Base-by-base conservation (phyloP, 208 protist species). In the Crithidia brevicula region DNA sequence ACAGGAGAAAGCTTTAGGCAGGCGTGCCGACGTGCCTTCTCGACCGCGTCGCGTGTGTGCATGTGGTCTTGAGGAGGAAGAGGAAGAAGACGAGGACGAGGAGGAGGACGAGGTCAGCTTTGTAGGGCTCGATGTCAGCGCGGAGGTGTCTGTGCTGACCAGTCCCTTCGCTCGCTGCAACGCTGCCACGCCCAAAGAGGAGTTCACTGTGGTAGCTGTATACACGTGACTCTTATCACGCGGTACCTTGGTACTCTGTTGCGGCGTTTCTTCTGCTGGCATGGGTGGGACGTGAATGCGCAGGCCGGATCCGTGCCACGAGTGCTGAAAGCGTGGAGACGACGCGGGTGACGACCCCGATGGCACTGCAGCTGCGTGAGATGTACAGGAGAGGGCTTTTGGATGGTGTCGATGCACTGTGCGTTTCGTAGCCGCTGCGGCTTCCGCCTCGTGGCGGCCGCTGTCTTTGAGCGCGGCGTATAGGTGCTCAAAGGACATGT, bases 141-240 rank as follows among this genome's bases (percentile, higher is more conserved):
- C 70, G 6, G 70, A 76, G 46, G 62, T 70, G 34, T 76, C 70
- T 7, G 63, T 70, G 49, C 70, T 76, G 31, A 38, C 57, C 16
- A 52, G 25, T 36, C 43, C 18, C 43, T 7, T 16, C 36, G 36
- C 36, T 40, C 30, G 30, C n/a, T 1, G 4, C n/a, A 42, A 7
- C n/a, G 13, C 34, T 58, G 47, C 20, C n/a, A n/a, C n/a, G n/a
- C n/a, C n/a, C n/a, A n/a, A n/a, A n/a, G n/a, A n/a, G n/a, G n/a
- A n/a, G n/a, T n/a, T n/a, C n/a, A n/a, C n/a, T n/a, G n/a, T n/a
- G n/a, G n/a, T n/a, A n/a, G n/a, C n/a, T n/a, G n/a, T n/a, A n/a
- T 25, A 8, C 50, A 36, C 50, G 50, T 11, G 9, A n/a, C n/a
- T n/a, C n/a, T n/a, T n/a, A n/a, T n/a, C n/a, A n/a, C n/a, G n/a